Evolutionary conservation across 2,329 filamentous ascomycete species (phyloP).

Genomic region (Graphilbum fragrans): DNA sequence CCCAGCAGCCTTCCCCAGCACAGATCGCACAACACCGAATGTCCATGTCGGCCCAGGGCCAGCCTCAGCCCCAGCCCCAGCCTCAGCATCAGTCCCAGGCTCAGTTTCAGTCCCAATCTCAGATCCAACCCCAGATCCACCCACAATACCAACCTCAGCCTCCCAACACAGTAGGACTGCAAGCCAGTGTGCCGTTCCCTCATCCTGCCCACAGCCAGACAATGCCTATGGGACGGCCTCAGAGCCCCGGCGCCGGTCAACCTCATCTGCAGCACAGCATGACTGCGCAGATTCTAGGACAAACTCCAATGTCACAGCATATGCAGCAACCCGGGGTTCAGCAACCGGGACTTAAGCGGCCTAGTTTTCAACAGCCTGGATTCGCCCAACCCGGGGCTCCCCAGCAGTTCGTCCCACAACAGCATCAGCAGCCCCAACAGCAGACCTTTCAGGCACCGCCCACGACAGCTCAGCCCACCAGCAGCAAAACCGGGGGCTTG

Average conservation of each 20-base stretch:
- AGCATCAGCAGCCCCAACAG: neutral
- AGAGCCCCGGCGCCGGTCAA: neutral
- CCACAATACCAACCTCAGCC: too few relatives aligned
- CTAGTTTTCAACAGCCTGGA: neutral
- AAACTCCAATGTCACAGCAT: neutral
- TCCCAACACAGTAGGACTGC: too few relatives aligned
- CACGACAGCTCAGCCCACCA: neutral
- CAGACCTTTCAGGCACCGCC: neutral
- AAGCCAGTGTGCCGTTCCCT: neutral
- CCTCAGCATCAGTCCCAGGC: too few relatives aligned
- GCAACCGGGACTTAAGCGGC: neutral
- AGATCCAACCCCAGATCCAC: too few relatives aligned
- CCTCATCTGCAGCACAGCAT: neutral
- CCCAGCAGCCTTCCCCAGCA: too few relatives aligned
- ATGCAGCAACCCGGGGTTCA: too few relatives aligned
- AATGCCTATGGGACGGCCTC: neutral
- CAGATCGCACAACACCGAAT: too few relatives aligned
- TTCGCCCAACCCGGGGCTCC: neutral
- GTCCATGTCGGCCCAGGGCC: too few relatives aligned
- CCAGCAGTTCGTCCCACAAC: neutral
- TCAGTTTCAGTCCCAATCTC: too few relatives aligned
- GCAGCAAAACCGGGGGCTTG: neutral
- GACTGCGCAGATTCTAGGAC: too few relatives aligned
- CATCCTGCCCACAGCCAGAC: conserved; percentile 2
- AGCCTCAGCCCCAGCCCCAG: too few relatives aligned